These are phyloP conservation scores for Umbelopsis vinacea DNA, from an alignment of 192 early-diverging fungal species.

Conservation along the genomic window DNA sequence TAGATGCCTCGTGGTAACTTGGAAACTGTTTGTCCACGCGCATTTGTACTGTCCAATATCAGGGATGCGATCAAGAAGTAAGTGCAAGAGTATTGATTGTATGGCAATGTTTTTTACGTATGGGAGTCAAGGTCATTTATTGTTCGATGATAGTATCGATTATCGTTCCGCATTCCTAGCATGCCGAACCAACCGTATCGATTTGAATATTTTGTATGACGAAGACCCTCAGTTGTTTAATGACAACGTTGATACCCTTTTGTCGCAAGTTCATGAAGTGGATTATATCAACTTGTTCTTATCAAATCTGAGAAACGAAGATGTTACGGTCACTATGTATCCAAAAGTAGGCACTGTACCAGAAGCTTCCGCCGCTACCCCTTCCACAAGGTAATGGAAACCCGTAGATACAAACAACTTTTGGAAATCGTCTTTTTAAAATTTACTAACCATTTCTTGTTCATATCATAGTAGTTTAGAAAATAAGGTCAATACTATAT, in stretches of 20 bases:
- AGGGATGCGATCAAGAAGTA: conserved; percentile 61
- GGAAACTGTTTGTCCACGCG: conserved; percentile 91
- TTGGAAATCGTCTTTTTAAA: background rate
- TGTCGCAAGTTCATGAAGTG: conserved; percentile 73
- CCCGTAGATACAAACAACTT: too few species aligned
- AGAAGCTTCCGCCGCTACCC: background rate
- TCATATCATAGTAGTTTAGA: conserved; percentile 19
- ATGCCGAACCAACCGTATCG: conserved; percentile 91
- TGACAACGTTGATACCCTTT: conserved; percentile 70
- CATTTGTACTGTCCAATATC: conserved; percentile 80
- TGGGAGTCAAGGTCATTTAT: background rate
- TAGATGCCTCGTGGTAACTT: conserved; percentile 98
- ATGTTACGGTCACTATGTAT: conserved; percentile 86
- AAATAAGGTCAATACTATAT: conserved; percentile 80
- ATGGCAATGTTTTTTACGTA: background rate
- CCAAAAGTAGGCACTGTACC: conserved; percentile 30
- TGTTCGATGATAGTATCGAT: conserved; percentile 42
- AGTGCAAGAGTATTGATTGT: background rate
- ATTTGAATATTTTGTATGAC: conserved; percentile 92
- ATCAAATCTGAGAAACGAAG: conserved; percentile 72
- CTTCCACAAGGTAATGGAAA: background rate
- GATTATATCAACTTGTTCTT: conserved; percentile 94
- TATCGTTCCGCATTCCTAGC: conserved; percentile 80
- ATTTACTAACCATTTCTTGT: background rate
- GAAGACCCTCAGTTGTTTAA: conserved; percentile 73